phyloP scores from a whole-genome alignment of 2,329 filamentous ascomycete species.

The Curvularia eragrostidis region DNA sequence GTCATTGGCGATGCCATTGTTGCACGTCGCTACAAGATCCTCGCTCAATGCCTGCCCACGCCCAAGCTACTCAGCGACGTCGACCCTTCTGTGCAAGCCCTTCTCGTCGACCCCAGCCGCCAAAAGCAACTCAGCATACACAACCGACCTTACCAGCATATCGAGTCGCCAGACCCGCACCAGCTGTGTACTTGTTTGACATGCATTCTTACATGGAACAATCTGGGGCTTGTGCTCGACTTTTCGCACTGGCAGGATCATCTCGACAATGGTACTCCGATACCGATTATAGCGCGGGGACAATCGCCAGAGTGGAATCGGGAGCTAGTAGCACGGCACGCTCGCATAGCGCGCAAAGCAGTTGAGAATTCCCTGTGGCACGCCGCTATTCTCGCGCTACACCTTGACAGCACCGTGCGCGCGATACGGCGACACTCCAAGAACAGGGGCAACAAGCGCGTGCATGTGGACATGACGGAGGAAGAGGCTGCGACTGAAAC shows the following conservation, averaged over 20 bases:
- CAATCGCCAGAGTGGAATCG: constrained; percentile 59
- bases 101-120: constrained; percentile 53
- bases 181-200: constrained; percentile 65
- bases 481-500: constrained; percentile 56
- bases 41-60: constrained; percentile 60
- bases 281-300: constrained; percentile 61
- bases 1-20: constrained; percentile 56
- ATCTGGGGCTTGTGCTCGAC: constrained; percentile 61
- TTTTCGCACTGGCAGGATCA: constrained; percentile 63
- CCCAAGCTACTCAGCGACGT: constrained; percentile 56
- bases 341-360: constrained; percentile 55
- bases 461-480: constrained; percentile 55
- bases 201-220: constrained; percentile 64
- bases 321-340: constrained; percentile 54
- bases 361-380: constrained; percentile 59
- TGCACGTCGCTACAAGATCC: constrained; percentile 57
- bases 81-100: constrained; percentile 44
- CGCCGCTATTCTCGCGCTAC: constrained; percentile 57
- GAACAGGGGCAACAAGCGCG: constrained; percentile 58
- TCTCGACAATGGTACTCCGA: constrained; percentile 59
- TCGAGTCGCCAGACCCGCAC: constrained; percentile 55
- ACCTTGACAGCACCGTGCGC: constrained; percentile 56
- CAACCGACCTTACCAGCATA: constrained; percentile 61
- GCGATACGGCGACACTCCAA: constrained; percentile 57
- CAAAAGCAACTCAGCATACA: constrained; percentile 56